These are phyloP conservation scores for Plasmodium inui DNA, from an alignment of 169 alveolate genomes.

Conservation along the genomic window DNA sequence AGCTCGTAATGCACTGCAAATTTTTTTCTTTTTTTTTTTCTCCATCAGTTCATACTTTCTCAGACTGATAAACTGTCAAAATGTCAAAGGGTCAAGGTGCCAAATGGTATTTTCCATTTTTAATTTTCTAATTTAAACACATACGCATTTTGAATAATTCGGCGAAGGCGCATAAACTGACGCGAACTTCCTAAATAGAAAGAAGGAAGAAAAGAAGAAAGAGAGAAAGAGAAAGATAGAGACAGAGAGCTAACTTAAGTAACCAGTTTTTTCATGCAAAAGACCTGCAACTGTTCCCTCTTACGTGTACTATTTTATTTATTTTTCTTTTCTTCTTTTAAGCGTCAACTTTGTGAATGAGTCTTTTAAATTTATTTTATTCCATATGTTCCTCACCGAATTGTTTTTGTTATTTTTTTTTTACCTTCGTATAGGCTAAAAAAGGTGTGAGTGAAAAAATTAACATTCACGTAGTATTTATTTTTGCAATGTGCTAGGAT, in stretches of 20 bases:
- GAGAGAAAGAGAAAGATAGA: neutral
- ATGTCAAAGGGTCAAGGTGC: neutral
- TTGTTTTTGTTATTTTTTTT: neutral
- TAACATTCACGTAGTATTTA: neutral
- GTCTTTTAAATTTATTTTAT: neutral
- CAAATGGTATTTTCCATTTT: neutral
- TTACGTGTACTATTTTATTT: neutral
- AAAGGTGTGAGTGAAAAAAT: neutral
- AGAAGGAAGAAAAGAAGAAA: neutral
- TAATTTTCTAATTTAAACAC: neutral
- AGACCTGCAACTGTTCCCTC: neutral
- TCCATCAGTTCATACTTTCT: neutral
- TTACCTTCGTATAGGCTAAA: neutral
- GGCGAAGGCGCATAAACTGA: neutral
- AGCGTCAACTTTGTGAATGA: neutral
- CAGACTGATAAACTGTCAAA: neutral
- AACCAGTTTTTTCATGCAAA: neutral
- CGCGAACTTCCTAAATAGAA: neutral
- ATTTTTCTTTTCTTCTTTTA: neutral
- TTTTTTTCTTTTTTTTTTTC: neutral
- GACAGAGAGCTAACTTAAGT: neutral
- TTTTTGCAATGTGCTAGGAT: neutral
- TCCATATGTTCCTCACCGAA: neutral
- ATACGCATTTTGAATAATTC: neutral
- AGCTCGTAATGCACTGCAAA: neutral